Evolutionary conservation across 805 yeast species (phyloP).

Genomic region (Lipomyces kockii): DNA sequence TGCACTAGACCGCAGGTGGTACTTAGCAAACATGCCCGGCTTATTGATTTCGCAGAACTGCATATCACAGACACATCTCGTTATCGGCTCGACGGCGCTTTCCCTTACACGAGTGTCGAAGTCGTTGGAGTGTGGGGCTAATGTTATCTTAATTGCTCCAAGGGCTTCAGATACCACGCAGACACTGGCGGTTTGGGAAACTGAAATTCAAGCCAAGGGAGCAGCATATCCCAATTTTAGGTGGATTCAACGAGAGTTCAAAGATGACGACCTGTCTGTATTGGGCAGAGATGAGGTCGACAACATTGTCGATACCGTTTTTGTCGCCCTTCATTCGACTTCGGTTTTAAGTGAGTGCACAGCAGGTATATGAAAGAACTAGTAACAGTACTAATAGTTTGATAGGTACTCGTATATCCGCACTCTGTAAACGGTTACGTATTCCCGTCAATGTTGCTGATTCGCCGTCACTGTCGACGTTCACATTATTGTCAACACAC

Average conservation of each 20-base stretch:
- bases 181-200: conserved; percentile 9
- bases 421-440: conserved; percentile 61
- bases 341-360: conserved; percentile 14
- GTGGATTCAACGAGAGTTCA: conserved; percentile 47
- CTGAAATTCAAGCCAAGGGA: conserved; percentile 10
- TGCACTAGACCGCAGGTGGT: background rate
- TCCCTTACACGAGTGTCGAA: conserved; percentile 29
- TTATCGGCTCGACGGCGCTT: conserved; percentile 35
- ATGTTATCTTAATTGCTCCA: conserved; percentile 26
- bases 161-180: background rate
- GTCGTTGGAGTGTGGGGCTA: conserved; percentile 33
- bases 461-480: conserved; percentile 70
- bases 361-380: background rate
- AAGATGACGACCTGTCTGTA: conserved; percentile 53
- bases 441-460: conserved; percentile 86
- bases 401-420: conserved; percentile 51
- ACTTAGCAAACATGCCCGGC: conserved; percentile 20
- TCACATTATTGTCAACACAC: conserved; percentile 74
- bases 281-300: conserved; percentile 69
- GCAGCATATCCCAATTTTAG: conserved; percentile 14
- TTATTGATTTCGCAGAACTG: conserved; percentile 32
- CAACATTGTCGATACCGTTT: conserved; percentile 73
- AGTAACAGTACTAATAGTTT: background rate
- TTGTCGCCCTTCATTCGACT: conserved; percentile 56
- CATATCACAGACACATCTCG: conserved; percentile 30